phyloP scores from a whole-genome alignment of 2,329 filamentous ascomycete genomes.

The Metarhizium anisopliae region DNA sequence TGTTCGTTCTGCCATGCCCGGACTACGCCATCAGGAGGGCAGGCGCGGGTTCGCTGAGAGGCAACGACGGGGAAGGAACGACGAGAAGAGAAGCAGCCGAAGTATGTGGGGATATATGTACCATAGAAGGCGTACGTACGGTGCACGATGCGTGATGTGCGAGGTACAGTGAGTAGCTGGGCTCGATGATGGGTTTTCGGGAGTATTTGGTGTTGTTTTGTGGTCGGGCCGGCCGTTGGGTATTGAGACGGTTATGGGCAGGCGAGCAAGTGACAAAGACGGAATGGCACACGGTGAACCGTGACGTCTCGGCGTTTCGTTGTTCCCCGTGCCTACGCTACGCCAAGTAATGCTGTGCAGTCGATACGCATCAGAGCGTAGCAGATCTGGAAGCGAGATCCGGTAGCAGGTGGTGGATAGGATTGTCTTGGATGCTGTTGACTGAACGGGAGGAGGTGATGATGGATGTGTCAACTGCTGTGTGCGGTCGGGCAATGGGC shows the following conservation, averaged over 20 bases:
- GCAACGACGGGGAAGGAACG: conserved; percentile 8
- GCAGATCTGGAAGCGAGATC: not conserved
- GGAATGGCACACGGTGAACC: not conserved
- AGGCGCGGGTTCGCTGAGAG: conserved; percentile 20
- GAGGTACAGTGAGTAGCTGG: not conserved
- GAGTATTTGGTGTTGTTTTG: not conserved
- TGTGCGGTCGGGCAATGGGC: not conserved
- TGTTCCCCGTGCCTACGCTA: not conserved
- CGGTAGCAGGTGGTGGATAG: not conserved
- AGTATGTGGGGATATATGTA: not conserved
- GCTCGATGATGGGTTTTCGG: not conserved
- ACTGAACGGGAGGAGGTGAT: not conserved
- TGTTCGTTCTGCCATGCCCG: conserved; percentile 56
- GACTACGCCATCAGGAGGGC: conserved; percentile 56
- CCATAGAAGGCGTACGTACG: not conserved
- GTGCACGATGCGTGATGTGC: not conserved
- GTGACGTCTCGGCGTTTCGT: not conserved
- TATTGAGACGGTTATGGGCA: conserved; percentile 1
- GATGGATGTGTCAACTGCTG: not conserved
- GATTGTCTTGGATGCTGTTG: not conserved
- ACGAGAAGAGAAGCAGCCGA: not conserved
- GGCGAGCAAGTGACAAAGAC: not conserved
- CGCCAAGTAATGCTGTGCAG: not conserved
- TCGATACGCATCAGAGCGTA: not conserved
- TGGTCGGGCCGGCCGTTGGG: conserved; percentile 3